Percentiles rank a stretch among this genome's conserved stretches.
phyloP scores from a whole-genome alignment of 495 filamentous ascomycete species.

The Aeminium ludgeri region DNA sequence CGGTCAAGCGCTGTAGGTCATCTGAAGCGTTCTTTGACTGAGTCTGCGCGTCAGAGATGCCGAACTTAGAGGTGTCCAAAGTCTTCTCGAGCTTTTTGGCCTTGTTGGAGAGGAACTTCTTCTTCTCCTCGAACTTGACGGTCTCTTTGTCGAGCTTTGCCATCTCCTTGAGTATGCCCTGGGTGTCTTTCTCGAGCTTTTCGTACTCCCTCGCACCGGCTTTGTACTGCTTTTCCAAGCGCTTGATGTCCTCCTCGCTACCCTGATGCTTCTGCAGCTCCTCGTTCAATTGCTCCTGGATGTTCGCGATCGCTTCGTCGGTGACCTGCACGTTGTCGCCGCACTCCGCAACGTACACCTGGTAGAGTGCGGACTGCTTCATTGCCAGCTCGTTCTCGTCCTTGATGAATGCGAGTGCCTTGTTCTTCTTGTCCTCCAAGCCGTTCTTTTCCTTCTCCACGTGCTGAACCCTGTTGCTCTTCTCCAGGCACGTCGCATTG shows the following conservation, averaged over 20 bases:
- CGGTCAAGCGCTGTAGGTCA: conserved; percentile 58
- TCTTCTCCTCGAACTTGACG: conserved; percentile 95
- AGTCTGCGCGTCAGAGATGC: conserved; percentile 56
- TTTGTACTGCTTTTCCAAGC: conserved; percentile 71
- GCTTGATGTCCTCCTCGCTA: conserved; percentile 79
- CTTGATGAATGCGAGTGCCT: conserved; percentile 69
- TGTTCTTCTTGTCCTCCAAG: conserved; percentile 91
- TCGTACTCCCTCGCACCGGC: conserved; percentile 66
- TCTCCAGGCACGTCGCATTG: conserved; percentile 89
- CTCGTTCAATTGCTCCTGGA: conserved; percentile 71
- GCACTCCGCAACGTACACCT: conserved; percentile 75
- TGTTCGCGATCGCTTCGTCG: conserved; percentile 73
- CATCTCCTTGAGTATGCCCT: conserved; percentile 71
- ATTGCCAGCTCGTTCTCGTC: conserved; percentile 84
- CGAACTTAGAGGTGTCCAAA: conserved; percentile 49
- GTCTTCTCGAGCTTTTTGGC: conserved; percentile 90
- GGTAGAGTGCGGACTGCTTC: conserved; percentile 81
- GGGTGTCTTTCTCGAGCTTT: conserved; percentile 61
- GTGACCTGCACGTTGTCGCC: conserved; percentile 77
- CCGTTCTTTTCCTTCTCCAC: conserved; percentile 92
- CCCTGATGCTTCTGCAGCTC: conserved; percentile 87
- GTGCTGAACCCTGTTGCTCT: conserved; percentile 84
- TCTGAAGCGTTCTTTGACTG: conserved; percentile 57
- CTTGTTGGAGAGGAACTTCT: conserved; percentile 77
- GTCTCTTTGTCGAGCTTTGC: conserved; percentile 85